Percentiles rank a stretch among this genome's conserved stretches.
Conservation (phyloP, 1,284 basidiomycete genomes). For the Tilletia indica region DNA sequence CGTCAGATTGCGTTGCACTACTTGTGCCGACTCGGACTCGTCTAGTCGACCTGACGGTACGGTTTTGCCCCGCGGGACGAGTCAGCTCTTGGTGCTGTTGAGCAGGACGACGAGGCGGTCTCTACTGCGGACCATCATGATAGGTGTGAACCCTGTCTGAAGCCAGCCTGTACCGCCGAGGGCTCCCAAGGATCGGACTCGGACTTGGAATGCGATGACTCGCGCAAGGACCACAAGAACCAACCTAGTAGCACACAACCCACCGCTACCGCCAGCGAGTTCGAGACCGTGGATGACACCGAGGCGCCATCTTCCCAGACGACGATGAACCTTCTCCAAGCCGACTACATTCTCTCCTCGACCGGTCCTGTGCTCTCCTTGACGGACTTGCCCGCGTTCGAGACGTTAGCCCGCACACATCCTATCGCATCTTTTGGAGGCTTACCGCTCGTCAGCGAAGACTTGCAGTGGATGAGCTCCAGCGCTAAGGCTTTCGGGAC, state of each 20-base stretch:
- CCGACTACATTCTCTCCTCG: conserved; percentile 48
- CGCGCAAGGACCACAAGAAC: not conserved
- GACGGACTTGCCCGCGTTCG: conserved; percentile 40
- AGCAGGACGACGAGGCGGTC: not conserved
- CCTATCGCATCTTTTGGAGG: conserved; percentile 47
- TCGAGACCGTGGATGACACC: not conserved
- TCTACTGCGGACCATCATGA: not conserved
- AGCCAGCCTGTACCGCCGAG: not conserved
- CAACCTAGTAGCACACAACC: not conserved
- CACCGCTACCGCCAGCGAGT: not conserved
- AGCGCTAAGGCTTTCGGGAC: not conserved
- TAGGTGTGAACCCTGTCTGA: not conserved
- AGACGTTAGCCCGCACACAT: conserved; percentile 31
- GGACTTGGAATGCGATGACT: not conserved
- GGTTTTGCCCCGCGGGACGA: not conserved
- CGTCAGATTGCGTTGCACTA: not conserved
- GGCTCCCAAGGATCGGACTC: not conserved
- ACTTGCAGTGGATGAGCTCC: conserved; percentile 43
- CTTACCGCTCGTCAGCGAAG: conserved; percentile 50
- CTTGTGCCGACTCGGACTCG: not conserved
- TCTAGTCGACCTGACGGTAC: not conserved
- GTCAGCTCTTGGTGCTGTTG: not conserved
- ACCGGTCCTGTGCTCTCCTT: conserved; percentile 49
- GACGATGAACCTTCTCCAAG: not conserved
- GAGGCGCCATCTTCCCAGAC: too few species aligned